Conservation (phyloP, 2,329 filamentous ascomycete species). For the Cadophora sp. region DNA sequence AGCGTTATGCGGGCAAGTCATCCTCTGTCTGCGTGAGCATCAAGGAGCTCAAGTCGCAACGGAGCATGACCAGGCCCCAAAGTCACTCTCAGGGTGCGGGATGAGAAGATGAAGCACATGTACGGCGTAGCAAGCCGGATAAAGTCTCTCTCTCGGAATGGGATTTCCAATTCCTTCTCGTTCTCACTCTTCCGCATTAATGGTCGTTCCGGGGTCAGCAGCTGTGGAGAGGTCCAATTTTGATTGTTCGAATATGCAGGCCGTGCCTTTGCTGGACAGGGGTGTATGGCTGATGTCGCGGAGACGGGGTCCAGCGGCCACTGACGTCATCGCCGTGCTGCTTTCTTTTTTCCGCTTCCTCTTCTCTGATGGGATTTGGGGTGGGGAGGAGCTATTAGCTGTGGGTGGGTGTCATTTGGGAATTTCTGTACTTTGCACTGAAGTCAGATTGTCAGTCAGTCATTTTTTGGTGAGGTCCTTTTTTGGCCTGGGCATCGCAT, state of each 20-base stretch:
- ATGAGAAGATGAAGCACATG: neutral
- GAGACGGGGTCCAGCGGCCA: neutral
- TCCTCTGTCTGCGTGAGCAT: conserved; percentile 3
- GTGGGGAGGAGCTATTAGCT: neutral
- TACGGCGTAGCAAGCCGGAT: conserved; percentile 2
- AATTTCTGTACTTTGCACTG: neutral
- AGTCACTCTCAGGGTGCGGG: neutral
- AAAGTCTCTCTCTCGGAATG: neutral
- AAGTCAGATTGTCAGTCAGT: neutral
- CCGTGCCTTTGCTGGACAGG: neutral
- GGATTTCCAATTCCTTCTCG: neutral
- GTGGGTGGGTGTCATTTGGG: neutral
- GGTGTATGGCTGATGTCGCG: conserved; percentile 8
- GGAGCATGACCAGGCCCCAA: neutral
- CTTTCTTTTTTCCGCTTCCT: neutral
- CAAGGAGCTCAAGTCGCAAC: no score
- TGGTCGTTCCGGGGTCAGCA: neutral
- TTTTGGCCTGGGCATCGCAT: neutral
- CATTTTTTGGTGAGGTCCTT: neutral
- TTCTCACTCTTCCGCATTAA: conserved; percentile 1
- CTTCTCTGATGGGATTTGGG: neutral
- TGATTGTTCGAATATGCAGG: conserved; percentile 12
- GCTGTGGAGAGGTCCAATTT: neutral
- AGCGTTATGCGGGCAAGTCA: conserved; percentile 2
- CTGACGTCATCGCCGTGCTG: conserved; percentile 20